Percentiles rank a stretch among this genome's conserved stretches.
phyloP scores from a whole-genome alignment of 148 eudicot genomes.

The Cornus florida region DNA sequence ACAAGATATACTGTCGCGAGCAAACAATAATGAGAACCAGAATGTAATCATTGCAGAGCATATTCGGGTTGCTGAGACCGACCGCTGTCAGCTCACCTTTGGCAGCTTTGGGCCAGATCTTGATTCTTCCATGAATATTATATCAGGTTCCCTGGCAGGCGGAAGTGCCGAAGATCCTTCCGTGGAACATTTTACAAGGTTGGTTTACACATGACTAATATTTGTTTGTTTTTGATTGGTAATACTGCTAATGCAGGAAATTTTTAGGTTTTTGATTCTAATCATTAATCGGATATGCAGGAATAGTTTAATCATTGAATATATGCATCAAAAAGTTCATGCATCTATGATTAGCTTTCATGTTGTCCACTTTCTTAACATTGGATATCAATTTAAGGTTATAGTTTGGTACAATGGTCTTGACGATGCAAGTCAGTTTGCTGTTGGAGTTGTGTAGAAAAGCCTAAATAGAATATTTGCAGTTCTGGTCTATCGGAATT shows the following conservation, averaged over 20 bases:
- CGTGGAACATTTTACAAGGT: conserved; percentile 57
- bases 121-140: conserved; percentile 35
- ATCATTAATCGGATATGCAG: not conserved
- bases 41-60: conserved; percentile 93
- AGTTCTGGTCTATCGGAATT: not conserved
- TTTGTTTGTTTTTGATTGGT: not conserved
- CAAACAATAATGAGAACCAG: conserved; percentile 47
- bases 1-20: conserved; percentile 49
- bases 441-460: not conserved
- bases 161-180: conserved; percentile 41
- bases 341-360: not conserved
- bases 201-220: conserved; percentile 9
- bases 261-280: not conserved
- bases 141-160: conserved; percentile 30
- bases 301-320: not conserved
- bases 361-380: not conserved
- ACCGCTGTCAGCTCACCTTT: conserved; percentile 65
- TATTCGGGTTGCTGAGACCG: conserved; percentile 81
- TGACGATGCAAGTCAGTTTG: not conserved
- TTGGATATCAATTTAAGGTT: not conserved
- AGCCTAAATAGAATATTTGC: not conserved
- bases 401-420: not conserved
- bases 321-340: not conserved
- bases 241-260: not conserved
- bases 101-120: conserved; percentile 72